Base-by-base conservation (phyloP, 345 rosid species). In the Nasturtium officinale region DNA sequence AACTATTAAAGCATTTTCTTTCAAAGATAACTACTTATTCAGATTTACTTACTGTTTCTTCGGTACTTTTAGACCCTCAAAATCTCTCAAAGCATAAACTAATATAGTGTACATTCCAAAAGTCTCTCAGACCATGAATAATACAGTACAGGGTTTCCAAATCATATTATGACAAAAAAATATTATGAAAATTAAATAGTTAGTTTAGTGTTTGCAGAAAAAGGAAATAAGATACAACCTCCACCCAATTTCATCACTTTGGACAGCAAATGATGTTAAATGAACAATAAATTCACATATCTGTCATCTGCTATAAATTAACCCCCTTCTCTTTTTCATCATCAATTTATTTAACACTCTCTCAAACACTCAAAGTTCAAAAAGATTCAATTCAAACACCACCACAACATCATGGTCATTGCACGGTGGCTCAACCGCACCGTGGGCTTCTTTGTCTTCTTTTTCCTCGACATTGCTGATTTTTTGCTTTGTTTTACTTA, bases 391-490 rank as follows among this genome's bases (percentile, higher is more conserved):
- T 65, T 56, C 9, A 73, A 64, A 65, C 57, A 71, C 52, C 71
- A 75, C 57, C 63, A 61, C 40, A 61, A 12, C 61, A 58, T 74
- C 61, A 74, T 76, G 79, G 66, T 37, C 61, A 18, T 77, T 47
- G 37, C 60, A 37, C 76, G 55, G 71, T 77, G 76, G 71, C 71
- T 77, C 54, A 77, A 77, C 76, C 80, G 71, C 65, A 77, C 75
- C 46, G 53, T 70, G 33, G 76, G 75, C 54, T 48, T 77, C 46
- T 46, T 77, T 9, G 67, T 77, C 61, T 77, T 77, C 40, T 29
- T 32, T 50, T 7, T 77, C 54, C 80, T 77, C 37, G 80, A 77
- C 72, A 77, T 77, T 63, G 59, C 23, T 20, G 80, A 77, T 38
- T 70, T 63, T 53, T 77, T 77, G 61, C 76, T 77, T 61, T 70